Base-by-base conservation (phyloP, 495 filamentous ascomycete genomes). In the Pseudevernia furfuracea region DNA sequence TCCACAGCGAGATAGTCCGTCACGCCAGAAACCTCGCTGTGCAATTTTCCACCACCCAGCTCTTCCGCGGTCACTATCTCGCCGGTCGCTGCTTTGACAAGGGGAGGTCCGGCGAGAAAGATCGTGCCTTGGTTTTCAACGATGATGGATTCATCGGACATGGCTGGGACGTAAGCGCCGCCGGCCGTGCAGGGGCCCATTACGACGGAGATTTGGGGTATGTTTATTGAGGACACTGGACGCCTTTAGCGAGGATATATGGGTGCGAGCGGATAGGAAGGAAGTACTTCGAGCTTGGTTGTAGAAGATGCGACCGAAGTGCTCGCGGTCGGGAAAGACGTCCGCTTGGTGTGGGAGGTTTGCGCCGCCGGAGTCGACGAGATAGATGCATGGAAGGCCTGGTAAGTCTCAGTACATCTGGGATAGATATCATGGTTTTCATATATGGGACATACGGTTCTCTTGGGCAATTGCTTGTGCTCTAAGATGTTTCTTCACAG, bases 181-280 rank as follows among this genome's bases (percentile, higher is more conserved):
- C 94, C 94, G 1, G 92, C 92, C 0, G 92, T 96, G 75, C 92
- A 97, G n/a, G 94, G 88, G 1, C 94, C 94, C 94, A 98, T 96
- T 34, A 98, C 94, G 4, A 97, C 91, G 3, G 91, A 86, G 64
- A 98, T 88, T 73, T 98, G 94, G 1, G 94, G 94, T 65, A 97
- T 96, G 12, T 90, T 89, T 28, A 85, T 73, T 11, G 89, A 82
- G 62, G 82, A 86, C 89, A 93, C 78, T 80, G 52, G 1, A 25
- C 14, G 10, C 17, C 28, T 64, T 53, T 56, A 60, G 52, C 11
- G 1, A 17, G 8, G 8, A 1, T 36, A 46, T 55, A 37, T 36
- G 39, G 32, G 32, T 23, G 56, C 19, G 4, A 41, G 32, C 6
- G 12, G 59, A 53, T 32, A 48, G n/a, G 32, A 48, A 34, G 57